phyloP scores from a whole-genome alignment of 306 rosid species.

The Fragaria vesca region DNA sequence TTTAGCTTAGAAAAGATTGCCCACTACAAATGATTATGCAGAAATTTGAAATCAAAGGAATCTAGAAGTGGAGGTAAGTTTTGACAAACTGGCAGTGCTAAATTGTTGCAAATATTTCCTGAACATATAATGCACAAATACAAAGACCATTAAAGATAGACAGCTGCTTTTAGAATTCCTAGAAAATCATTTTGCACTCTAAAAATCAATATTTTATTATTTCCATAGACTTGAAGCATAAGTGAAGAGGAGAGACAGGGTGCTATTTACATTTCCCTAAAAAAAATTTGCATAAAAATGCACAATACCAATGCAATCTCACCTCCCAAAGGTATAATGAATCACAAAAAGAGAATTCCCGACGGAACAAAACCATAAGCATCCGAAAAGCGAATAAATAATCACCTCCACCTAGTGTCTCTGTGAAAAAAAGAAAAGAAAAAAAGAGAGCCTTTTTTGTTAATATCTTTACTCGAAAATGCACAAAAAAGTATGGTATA shows the following conservation, averaged over 20 bases:
- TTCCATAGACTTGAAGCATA: background rate
- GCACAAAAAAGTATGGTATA: slow-evolving; percentile 14
- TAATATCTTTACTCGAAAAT: slow-evolving; percentile 25
- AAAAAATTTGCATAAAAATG: slow-evolving; percentile 7
- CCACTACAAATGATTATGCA: background rate
- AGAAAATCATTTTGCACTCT: background rate
- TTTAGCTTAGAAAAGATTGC: background rate
- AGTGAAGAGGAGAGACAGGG: slow-evolving; percentile 2
- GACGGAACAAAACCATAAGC: slow-evolving; percentile 98
- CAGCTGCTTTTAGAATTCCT: background rate
- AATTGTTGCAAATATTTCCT: background rate
- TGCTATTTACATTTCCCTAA: background rate
- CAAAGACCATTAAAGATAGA: background rate
- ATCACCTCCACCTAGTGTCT: slow-evolving; percentile 94
- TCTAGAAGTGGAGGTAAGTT: background rate
- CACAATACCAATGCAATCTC: slow-evolving; percentile 16
- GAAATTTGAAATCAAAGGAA: background rate
- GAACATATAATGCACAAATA: background rate
- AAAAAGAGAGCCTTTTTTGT: background rate
- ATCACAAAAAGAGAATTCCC: slow-evolving; percentile 97
- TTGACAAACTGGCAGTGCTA: background rate
- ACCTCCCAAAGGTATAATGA: slow-evolving; percentile 99
- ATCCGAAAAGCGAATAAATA: slow-evolving; percentile 97
- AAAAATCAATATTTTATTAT: background rate
- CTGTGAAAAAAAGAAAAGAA: slow-evolving; percentile 45